Conservation (phyloP, 176 grass and related monocot genomes). For the Musa beccarii region DNA sequence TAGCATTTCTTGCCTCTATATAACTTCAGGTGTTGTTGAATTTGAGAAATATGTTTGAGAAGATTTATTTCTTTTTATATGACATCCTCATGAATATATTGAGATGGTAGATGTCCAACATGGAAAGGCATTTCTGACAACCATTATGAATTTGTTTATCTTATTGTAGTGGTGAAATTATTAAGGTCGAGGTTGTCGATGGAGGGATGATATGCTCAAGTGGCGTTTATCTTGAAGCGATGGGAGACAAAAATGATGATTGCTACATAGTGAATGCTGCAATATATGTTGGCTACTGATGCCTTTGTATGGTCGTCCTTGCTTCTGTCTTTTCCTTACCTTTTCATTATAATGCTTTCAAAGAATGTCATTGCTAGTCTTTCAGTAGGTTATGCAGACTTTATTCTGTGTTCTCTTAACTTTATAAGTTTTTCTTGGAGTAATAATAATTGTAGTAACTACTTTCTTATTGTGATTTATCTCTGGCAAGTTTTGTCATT, state of each 20-base stretch:
- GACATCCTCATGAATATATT: neutral
- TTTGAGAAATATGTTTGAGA: no score
- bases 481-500: neutral
- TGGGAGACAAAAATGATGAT: slow-evolving; percentile 95
- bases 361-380: neutral
- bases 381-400: neutral
- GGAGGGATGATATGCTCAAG: slow-evolving; percentile 90
- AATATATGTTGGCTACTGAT: slow-evolving; percentile 62
- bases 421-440: neutral
- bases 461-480: neutral
- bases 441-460: neutral
- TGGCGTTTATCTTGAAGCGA: slow-evolving; percentile 77
- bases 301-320: neutral
- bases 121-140: neutral
- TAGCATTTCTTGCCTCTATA: no score
- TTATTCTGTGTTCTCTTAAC: neutral
- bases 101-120: neutral
- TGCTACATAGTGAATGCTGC: slow-evolving; percentile 92
- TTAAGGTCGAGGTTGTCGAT: slow-evolving; percentile 69
- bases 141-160: neutral
- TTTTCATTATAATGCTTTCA: neutral
- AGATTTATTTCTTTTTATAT: neutral
- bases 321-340: neutral
- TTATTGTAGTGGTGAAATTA: slow-evolving; percentile 48
- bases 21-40: no score